Evolutionary conservation across 2,329 filamentous ascomycete species (phyloP).

Genomic region (Coniochaeta sp.): DNA sequence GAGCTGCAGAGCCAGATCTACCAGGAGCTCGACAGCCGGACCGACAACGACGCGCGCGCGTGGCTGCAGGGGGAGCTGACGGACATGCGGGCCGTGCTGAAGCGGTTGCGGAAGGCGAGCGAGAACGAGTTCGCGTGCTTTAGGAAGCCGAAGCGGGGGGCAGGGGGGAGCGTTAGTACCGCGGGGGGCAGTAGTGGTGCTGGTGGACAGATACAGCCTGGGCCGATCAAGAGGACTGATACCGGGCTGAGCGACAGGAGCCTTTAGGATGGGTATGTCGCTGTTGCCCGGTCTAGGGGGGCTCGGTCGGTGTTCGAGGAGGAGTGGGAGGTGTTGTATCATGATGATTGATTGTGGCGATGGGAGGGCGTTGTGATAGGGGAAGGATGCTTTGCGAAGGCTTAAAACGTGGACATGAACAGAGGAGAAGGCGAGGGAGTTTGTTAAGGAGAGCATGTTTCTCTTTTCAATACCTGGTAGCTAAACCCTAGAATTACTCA

Average conservation of each 20-base stretch:
- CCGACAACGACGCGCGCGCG: constrained; percentile 77
- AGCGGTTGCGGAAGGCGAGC: constrained; percentile 73
- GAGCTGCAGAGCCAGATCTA: constrained; percentile 87
- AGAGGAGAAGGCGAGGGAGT: no score
- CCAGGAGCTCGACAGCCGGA: constrained; percentile 79
- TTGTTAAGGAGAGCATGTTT: no score
- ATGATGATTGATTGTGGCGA: no score
- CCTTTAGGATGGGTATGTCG: not conserved
- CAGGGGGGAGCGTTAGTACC: constrained; percentile 10
- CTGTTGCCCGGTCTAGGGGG: no score
- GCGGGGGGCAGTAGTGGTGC: not conserved
- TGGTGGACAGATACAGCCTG: not conserved
- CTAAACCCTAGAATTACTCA: no score
- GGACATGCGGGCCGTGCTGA: constrained; percentile 81
- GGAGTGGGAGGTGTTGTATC: no score
- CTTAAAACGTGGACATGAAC: no score
- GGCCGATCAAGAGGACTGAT: constrained; percentile 1
- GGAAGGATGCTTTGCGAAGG: no score
- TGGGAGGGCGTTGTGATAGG: no score
- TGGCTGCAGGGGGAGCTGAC: constrained; percentile 80
- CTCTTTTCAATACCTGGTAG: no score
- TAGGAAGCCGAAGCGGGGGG: constrained; percentile 52
- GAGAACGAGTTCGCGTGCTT: constrained; percentile 87
- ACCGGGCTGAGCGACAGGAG: not conserved
- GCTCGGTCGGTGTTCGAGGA: not conserved